Evolutionary conservation across 2,329 filamentous ascomycete genomes (phyloP).

Genomic region (Lasiodiplodia sp.): DNA sequence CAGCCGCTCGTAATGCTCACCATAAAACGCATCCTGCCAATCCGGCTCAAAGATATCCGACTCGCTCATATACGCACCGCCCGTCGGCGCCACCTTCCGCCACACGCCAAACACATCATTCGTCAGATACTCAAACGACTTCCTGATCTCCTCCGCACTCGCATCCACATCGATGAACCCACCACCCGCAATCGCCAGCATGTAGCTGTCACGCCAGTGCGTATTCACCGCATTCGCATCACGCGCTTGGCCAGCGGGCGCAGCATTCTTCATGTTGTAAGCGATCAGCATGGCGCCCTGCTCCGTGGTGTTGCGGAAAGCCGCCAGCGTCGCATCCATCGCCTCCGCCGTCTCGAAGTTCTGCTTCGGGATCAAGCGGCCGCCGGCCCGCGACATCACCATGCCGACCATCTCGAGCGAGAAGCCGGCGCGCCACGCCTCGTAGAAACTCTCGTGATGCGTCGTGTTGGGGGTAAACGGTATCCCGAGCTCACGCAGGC

Average conservation of each 20-base stretch:
- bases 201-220: conserved; percentile 34
- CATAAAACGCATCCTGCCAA: conserved; percentile 39
- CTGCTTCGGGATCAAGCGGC: conserved; percentile 54
- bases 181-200: conserved; percentile 12
- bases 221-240: conserved; percentile 36
- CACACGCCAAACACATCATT: not conserved
- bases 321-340: conserved; percentile 47
- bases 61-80: conserved; percentile 41
- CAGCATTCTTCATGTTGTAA: conserved; percentile 12
- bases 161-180: too few relatives aligned
- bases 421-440: conserved; percentile 34
- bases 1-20: conserved; percentile 36
- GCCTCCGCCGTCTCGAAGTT: conserved; percentile 49
- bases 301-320: conserved; percentile 13
- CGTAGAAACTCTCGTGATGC: conserved; percentile 37
- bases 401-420: conserved; percentile 41
- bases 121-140: not conserved
- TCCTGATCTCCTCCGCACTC: not conserved
- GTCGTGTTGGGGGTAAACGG: conserved; percentile 43
- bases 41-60: conserved; percentile 38
- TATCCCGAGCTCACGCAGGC: conserved; percentile 47
- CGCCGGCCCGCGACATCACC: conserved; percentile 49
- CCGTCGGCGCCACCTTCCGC: conserved; percentile 19
- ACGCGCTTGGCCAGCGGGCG: not conserved
- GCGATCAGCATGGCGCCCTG: not conserved